Percentiles rank a stretch among this genome's conserved stretches.
These are phyloP conservation scores for Astraeus odoratus DNA, from an alignment of 768 basidiomycete species.

Conservation along the genomic window DNA sequence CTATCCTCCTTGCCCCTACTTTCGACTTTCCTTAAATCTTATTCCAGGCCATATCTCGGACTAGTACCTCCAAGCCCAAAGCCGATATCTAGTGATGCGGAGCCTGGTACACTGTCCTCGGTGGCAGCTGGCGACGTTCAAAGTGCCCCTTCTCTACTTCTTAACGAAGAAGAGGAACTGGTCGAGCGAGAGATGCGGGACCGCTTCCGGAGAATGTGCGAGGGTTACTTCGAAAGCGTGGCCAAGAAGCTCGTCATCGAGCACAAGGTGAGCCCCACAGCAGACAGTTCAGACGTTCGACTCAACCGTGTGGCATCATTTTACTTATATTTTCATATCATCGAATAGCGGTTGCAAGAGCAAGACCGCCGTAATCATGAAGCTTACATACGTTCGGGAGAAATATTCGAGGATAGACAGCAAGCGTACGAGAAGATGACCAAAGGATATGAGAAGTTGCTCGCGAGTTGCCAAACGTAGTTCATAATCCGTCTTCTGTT, in stretches of 20 bases:
- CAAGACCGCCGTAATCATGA: conserved; percentile 97
- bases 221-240: conserved; percentile 88
- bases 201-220: conserved; percentile 87
- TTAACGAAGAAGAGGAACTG: conserved; percentile 60
- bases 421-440: conserved; percentile 99
- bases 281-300: not conserved
- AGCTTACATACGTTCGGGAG: conserved; percentile 97
- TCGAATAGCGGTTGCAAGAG: conserved; percentile 80
- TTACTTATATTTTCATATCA: not conserved
- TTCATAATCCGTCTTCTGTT: conserved; percentile 14
- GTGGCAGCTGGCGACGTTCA: conserved; percentile 27
- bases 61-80: conserved; percentile 49
- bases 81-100: conserved; percentile 50
- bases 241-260: conserved; percentile 88
- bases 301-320: not conserved
- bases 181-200: conserved; percentile 83
- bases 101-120: conserved; percentile 49
- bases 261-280: conserved; percentile 57
- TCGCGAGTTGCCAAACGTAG: conserved; percentile 83
- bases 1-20: conserved; percentile 86
- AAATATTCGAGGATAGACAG: conserved; percentile 98
- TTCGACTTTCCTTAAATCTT: conserved; percentile 90
- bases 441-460: conserved; percentile 86
- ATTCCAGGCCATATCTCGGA: conserved; percentile 84
- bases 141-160: conserved; percentile 34